Percentiles rank a stretch among this genome's conserved stretches.
phyloP scores from a whole-genome alignment of 1,284 basidiomycete species.

The Trichosporon sp. region DNA sequence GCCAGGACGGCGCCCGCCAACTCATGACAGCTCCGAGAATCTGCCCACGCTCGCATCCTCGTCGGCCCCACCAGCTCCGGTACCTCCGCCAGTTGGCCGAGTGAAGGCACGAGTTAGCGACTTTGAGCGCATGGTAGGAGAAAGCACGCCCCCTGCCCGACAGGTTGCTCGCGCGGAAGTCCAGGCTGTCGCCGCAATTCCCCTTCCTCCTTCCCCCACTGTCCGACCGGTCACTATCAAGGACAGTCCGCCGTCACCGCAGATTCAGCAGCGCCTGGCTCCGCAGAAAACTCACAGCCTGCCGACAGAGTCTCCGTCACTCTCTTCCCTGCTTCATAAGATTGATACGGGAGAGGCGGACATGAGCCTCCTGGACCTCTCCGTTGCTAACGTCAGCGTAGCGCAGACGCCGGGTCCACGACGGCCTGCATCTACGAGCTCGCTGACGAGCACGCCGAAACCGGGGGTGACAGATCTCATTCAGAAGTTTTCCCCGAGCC shows the following conservation, averaged over 20 bases:
- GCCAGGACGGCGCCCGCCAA: not conserved
- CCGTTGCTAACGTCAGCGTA: conserved; percentile 3
- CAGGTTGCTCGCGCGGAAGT: not conserved
- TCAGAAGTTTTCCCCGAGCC: conserved; percentile 5
- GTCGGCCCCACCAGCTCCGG: not conserved
- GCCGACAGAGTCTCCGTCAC: conserved; percentile 12
- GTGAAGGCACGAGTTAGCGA: not conserved
- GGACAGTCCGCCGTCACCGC: not conserved
- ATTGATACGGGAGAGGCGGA: not conserved
- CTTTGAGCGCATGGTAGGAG: conserved; percentile 1
- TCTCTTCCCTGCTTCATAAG: conserved; percentile 11
- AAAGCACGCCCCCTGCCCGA: not conserved
- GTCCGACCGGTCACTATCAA: not conserved
- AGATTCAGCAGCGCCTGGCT: not conserved
- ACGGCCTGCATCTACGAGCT: conserved; percentile 1
- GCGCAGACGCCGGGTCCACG: not conserved
- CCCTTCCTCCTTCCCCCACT: conserved; percentile 4
- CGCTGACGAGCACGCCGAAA: conserved; percentile 3
- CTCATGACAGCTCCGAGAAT: not conserved
- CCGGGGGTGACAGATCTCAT: conserved; percentile 9
- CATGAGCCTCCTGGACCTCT: conserved; percentile 14
- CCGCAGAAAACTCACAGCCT: not conserved
- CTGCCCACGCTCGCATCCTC: not conserved
- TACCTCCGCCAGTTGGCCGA: not conserved
- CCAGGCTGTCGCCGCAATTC: conserved; percentile 11